Evolutionary conservation across 2,329 filamentous ascomycete genomes (phyloP).

Genomic region (Diaporthe longicolla): DNA sequence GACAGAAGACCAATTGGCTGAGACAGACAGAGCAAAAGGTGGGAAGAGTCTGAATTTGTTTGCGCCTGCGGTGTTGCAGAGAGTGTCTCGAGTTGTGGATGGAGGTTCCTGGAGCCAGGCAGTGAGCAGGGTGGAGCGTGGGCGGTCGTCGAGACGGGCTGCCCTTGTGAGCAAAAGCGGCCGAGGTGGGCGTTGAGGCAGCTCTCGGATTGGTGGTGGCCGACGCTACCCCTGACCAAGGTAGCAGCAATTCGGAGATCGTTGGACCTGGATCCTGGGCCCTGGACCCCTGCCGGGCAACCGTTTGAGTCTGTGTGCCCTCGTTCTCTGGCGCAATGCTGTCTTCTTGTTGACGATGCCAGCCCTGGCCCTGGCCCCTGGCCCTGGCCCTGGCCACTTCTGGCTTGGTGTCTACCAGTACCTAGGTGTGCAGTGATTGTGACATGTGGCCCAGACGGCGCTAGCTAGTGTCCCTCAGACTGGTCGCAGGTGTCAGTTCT

Average conservation of each 20-base stretch:
- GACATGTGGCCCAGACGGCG: slow-evolving; percentile 25
- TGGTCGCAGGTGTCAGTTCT: slow-evolving; percentile 32
- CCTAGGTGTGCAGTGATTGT: slow-evolving; percentile 12
- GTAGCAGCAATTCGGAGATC: slow-evolving; percentile 34
- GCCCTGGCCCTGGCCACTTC: slow-evolving; percentile 8
- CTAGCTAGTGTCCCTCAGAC: slow-evolving; percentile 32
- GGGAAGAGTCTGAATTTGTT: slow-evolving; percentile 32
- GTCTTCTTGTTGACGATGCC: background rate
- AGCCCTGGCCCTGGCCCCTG: slow-evolving; percentile 8
- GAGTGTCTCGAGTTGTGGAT: slow-evolving; percentile 56
- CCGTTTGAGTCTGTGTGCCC: slow-evolving; percentile 37
- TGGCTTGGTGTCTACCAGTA: background rate
- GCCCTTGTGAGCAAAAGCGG: slow-evolving; percentile 32
- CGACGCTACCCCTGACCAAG: slow-evolving; percentile 36
- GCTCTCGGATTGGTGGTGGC: slow-evolving; percentile 37
- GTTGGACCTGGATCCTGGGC: slow-evolving; percentile 33
- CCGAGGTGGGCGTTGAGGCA: slow-evolving; percentile 30
- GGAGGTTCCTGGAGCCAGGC: slow-evolving; percentile 40
- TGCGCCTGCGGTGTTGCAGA: slow-evolving; percentile 52
- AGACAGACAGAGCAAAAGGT: slow-evolving; percentile 8
- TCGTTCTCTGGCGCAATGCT: slow-evolving; percentile 23
- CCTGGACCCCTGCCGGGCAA: slow-evolving; percentile 30
- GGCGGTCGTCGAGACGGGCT: slow-evolving; percentile 32
- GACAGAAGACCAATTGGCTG: slow-evolving; percentile 32
- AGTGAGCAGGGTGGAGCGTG: slow-evolving; percentile 26